Evolutionary conservation across 2,329 filamentous ascomycete genomes (phyloP).

Genomic region (Neonectria coccinea): DNA sequence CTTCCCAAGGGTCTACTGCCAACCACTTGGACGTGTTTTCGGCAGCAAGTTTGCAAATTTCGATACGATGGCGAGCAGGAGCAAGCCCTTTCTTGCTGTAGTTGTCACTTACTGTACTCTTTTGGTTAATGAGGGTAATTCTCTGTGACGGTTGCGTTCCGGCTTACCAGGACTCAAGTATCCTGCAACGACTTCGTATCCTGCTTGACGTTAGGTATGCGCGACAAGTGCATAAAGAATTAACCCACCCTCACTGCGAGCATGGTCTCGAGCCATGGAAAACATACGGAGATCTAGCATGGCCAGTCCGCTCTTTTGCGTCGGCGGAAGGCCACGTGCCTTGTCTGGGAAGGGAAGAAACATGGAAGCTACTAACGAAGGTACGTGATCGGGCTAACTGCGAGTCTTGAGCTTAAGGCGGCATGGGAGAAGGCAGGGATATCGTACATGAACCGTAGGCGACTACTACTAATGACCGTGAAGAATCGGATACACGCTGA

Average conservation of each 20-base stretch:
- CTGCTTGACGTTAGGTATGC: conserved; percentile 29
- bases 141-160: not conserved
- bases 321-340: too few relatives aligned
- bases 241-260: conserved; percentile 58
- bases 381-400: not conserved
- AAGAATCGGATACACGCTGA: not conserved
- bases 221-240: not conserved
- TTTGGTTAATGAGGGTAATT: conserved; percentile 23
- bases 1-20: conserved; percentile 91
- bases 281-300: conserved; percentile 79
- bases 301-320: not conserved
- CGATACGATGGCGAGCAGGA: conserved; percentile 53
- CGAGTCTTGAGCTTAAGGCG: not conserved
- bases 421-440: not conserved
- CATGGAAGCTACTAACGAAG: not conserved
- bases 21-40: conserved; percentile 78
- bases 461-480: not conserved
- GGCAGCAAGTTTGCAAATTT: conserved; percentile 88
- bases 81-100: conserved; percentile 55
- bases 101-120: conserved; percentile 56
- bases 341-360: too few relatives aligned
- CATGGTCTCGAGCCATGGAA: conserved; percentile 85
- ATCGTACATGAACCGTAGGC: not conserved
- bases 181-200: conserved; percentile 76
- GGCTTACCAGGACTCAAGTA: not conserved